These are phyloP conservation scores for Amylostereum areolatum DNA, from an alignment of 1,284 basidiomycete species.

Conservation along the genomic window DNA sequence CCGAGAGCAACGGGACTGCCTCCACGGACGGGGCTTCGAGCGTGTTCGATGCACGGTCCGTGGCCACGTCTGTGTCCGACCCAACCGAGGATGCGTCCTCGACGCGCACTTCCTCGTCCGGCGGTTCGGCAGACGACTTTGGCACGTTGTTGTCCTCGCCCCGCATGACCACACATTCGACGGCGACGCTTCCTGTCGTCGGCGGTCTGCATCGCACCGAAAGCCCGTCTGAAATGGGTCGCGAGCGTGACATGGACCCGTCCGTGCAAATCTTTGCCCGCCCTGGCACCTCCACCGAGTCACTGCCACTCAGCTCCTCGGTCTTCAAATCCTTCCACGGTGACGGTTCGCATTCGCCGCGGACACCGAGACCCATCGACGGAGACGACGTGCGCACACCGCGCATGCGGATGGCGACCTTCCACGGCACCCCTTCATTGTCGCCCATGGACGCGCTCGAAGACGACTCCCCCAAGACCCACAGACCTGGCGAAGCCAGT, in stretches of 20 bases:
- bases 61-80: slow-evolving; percentile 6
- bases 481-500: slow-evolving; percentile 1
- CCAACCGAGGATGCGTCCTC: slow-evolving; percentile 7
- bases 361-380: slow-evolving; percentile 11
- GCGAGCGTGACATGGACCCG: slow-evolving; percentile 36
- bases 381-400: slow-evolving; percentile 14
- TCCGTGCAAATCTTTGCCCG: slow-evolving; percentile 67
- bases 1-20: slow-evolving; percentile 1
- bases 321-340: neutral
- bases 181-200: slow-evolving; percentile 30
- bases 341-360: slow-evolving; percentile 15
- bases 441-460: neutral
- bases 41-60: slow-evolving; percentile 9
- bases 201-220: slow-evolving; percentile 16
- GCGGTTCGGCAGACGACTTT: slow-evolving; percentile 2
- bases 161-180: slow-evolving; percentile 10
- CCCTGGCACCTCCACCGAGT: slow-evolving; percentile 65
- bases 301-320: slow-evolving; percentile 32
- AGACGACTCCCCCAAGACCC: slow-evolving; percentile 3
- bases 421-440: slow-evolving; percentile 6
- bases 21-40: slow-evolving; percentile 8
- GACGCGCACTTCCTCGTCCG: slow-evolving; percentile 5
- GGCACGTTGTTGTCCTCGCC: neutral
- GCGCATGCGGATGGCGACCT: slow-evolving; percentile 16
- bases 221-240: slow-evolving; percentile 25